Evolutionary conservation across 805 yeast genomes (phyloP), one percentile per base, ranked within the genome.

Genomic region (Teunomyces pallodes): DNA sequence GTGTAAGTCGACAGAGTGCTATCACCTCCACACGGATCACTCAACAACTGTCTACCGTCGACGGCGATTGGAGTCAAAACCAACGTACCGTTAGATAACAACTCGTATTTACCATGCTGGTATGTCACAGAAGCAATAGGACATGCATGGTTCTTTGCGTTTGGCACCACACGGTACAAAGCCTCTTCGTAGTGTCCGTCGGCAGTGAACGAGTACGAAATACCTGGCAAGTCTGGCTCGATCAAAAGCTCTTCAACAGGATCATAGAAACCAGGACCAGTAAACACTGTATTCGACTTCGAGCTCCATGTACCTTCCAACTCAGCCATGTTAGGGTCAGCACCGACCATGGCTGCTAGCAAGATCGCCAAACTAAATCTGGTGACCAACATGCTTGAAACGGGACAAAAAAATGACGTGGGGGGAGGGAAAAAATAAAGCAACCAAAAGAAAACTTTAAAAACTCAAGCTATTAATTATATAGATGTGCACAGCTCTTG

Each of bases 191-290:
- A 94, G 65, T 74, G 81, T 4, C 98, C 98, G 68, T 94, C 98
- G 20, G 79, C 84, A 1, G 97, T 91, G 74, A 94, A 94, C 2
- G 97, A 89, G 68, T 85, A 89, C 4, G 95, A 85, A 47, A 92
- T 81, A 33, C 99, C 99, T 1, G 99, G 97, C 36, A 94, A 76
- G 7, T 91, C 92, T 2, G 99, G 99, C 65, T 94, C 99, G 52
- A 90, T 88, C 49, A 94, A 73, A 13, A 92, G 79, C 67, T 94
- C 99, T 63, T 92, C 97, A 27, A 90, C 87, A 2, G 99, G 99
- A 66, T 94, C 98, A 65, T 82, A 94, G 63, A 94, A 94, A 2
- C 91, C 87, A 5, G 98, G 96, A 0, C 99, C 99, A 0, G 99
- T 94, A 72, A 92, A 85, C 6, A 94, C 99, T 9, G 95, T 83